Evolutionary conservation across 306 rosid genomes (phyloP).

Genomic region (Corylus americana): DNA sequence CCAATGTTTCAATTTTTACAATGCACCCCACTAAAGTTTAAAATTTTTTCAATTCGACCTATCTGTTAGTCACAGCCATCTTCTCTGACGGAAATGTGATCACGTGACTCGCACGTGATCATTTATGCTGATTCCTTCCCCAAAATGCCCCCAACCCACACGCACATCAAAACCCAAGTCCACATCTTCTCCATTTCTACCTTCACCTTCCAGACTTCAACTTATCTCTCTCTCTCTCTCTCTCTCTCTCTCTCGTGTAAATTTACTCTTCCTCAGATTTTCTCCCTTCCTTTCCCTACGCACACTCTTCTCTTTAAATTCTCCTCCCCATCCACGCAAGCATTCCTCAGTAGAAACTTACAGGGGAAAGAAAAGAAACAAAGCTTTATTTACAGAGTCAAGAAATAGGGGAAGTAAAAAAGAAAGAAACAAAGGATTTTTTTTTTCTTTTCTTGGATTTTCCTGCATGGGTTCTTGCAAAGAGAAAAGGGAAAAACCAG

Average conservation of each 20-base stretch:
- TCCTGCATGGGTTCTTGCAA: slow-evolving; percentile 59
- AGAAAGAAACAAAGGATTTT: not conserved
- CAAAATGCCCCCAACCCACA: too few species aligned
- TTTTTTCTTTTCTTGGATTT: not conserved
- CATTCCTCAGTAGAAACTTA: not conserved
- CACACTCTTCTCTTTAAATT: slow-evolving; percentile 10
- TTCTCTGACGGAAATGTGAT: too few species aligned
- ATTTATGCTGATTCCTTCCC: too few species aligned
- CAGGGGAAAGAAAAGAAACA: not conserved
- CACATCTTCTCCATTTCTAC: too few species aligned
- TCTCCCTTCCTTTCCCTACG: slow-evolving; percentile 8
- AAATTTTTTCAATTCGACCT: too few species aligned
- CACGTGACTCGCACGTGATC: too few species aligned
- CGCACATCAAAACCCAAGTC: too few species aligned
- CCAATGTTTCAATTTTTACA: too few species aligned
- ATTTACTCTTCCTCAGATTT: not conserved
- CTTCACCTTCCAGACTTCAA: too few species aligned
- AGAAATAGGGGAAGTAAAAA: slow-evolving; percentile 29
- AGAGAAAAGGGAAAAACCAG: slow-evolving; percentile 26
- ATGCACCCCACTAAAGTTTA: too few species aligned
- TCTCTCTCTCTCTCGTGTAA: not conserved
- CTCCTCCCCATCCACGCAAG: not conserved
- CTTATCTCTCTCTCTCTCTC: not conserved
- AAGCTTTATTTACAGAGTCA: not conserved
- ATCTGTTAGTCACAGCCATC: too few species aligned